Conservation (phyloP, 2,329 filamentous ascomycete species). For the Penicillium sp. region DNA sequence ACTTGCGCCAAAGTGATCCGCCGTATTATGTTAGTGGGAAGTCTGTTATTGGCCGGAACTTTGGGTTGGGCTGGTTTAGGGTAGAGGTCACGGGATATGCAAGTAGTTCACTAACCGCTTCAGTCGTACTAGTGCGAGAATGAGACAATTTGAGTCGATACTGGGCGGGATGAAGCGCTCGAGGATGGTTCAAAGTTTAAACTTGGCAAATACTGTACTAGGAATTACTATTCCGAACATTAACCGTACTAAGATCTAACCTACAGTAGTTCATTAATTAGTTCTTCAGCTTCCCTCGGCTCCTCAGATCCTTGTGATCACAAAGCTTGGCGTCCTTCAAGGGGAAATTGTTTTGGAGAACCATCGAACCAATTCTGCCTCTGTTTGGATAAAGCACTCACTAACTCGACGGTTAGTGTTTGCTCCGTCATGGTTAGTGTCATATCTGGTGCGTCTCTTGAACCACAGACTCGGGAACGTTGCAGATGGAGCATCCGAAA, state of each 20-base stretch:
- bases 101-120: background rate
- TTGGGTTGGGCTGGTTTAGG: slow-evolving; percentile 1
- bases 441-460: background rate
- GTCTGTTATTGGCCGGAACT: background rate
- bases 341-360: background rate
- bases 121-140: background rate
- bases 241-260: too few relatives aligned
- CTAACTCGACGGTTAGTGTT: background rate
- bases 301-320: slow-evolving; percentile 21
- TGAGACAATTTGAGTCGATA: background rate
- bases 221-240: too few relatives aligned
- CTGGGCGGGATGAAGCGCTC: background rate
- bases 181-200: slow-evolving; percentile 18
- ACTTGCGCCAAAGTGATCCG: slow-evolving; percentile 1
- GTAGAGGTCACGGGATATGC: background rate
- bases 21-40: background rate
- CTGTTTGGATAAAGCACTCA: background rate
- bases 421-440: background rate
- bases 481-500: background rate
- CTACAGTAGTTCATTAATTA: background rate
- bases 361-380: background rate
- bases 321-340: slow-evolving; percentile 14
- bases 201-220: background rate
- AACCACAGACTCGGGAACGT: background rate
- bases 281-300: slow-evolving; percentile 23